Base-by-base conservation (phyloP, 768 basidiomycete species). In the Russula compacta region DNA sequence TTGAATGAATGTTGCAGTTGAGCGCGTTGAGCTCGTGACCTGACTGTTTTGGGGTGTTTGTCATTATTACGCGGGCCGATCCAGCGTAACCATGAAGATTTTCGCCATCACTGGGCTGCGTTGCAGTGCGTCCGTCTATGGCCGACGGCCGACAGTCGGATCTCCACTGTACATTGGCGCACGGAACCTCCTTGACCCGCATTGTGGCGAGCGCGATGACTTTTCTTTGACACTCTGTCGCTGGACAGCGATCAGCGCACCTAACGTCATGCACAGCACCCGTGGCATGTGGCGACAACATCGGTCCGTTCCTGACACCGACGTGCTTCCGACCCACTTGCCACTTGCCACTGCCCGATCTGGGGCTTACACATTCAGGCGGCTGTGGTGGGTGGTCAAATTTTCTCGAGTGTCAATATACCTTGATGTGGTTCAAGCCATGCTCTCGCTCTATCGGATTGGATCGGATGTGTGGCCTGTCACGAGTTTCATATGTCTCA, bases 171-270 rank as follows among this genome's bases (percentile, higher is more conserved):
- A 29, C 24, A 29, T 29, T 29, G 14, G 11, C 11, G 32, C 33
- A 12, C 36, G 19, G 6, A 10, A 4, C 8, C 17, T 12, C 32
- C n/a, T 42, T 42, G 14, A 42, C 14, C 40, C 40, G 40, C 6
- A 1, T 47, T 29, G 1, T 11, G 24, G 24, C 24, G 24, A 29
- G 24, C 24, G 24, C 1, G 24, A 29, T 29, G 3, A 3, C 24
- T 29, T n/a, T n/a, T n/a, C n/a, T n/a, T 29, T 29, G 24, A 29
- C 24, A 29, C 2, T 1, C 24, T 29, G 24, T 29, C 24, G 24
- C 24, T 29, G 2, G 24, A 29, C 24, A 29, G 24, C 60, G 60
- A 61, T 61, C 60, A 61, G 44, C 60, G 60, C 55, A 52, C 12
- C 9, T 35, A 40, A 42, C 54, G 24, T 15, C 48, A 21, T 24